Base-by-base conservation (phyloP, 2,329 filamentous ascomycete genomes). In the Peltaster fructicola region DNA sequence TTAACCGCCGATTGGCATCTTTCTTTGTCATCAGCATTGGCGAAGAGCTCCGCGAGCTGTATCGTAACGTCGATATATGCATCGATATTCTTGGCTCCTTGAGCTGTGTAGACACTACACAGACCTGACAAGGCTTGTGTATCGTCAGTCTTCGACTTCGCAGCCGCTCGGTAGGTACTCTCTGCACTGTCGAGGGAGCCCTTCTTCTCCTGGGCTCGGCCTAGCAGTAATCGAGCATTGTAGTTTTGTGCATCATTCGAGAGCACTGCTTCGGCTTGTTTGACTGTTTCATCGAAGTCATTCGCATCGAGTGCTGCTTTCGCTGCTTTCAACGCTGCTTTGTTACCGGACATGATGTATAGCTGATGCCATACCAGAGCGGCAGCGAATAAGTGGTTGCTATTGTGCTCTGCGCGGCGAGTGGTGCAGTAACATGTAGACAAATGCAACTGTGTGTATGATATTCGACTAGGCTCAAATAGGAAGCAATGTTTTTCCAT, bases 41-140 rank as follows among this genome's bases (percentile, higher is more conserved):
- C 65, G 40, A 77, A 82, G 24, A 92, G 70, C 26, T 73, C 63
- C 6, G 79, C 81, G 21, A 95, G 59, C 31, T 64, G 71, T 30
- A 82, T 50, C 2, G 73, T 75, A 2, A 77, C 78, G 22, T 69
- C 57, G 23, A 76, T 73, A 44, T 92, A 92, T 23, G 73, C 64
- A 27, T 68, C 62, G 8, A 95, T 55, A 40, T 74, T 78, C 27
- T 65, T 62, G 15, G 57, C 51, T 9, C 68, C 73, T 43, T 82
- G 76, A 39, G 70, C 75, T 52, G 92, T 80, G 46, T 81, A 93
- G 15, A 95, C 53, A 42, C 73, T 78, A 48, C 88, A 66, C 22
- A 98, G 59, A 1, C 88, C 88, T 47, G 92, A 78, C 81, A 80
- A 95, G 36, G 78, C 78, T 41, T 85, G 77, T n/a, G 69, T 58